These are phyloP conservation scores for Fraxinus greggii DNA, from an alignment of 305 asterid genomes.

Conservation along the genomic window DNA sequence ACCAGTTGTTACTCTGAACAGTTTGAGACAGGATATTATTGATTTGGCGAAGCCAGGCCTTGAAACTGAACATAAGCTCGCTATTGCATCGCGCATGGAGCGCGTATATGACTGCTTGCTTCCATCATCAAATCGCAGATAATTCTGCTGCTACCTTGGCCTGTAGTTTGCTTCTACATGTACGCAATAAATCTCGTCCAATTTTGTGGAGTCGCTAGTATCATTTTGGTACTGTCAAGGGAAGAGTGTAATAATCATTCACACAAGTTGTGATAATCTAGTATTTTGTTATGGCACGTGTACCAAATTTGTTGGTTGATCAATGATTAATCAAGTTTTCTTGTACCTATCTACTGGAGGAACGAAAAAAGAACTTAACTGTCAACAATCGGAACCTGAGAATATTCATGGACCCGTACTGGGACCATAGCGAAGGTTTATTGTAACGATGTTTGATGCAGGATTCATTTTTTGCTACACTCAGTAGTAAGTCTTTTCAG, in stretches of 20 bases:
- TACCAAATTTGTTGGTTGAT: neutral
- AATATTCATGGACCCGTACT: neutral
- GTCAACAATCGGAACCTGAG: too few species aligned
- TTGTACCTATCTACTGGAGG: neutral
- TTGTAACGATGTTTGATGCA: neutral
- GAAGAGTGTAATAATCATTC: neutral
- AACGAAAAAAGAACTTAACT: neutral
- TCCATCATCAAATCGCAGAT: conserved; percentile 57
- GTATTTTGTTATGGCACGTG: neutral
- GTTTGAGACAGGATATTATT: conserved; percentile 78
- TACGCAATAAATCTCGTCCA: neutral
- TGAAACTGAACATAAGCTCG: conserved; percentile 50
- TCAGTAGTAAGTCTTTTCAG: neutral
- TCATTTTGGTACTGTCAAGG: neutral
- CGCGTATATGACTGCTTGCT: conserved; percentile 84
- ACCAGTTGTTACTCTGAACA: conserved; percentile 28
- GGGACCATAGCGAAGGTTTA: neutral
- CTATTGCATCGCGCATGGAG: conserved; percentile 63
- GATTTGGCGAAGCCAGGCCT: conserved; percentile 84
- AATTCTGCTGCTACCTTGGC: conserved; percentile 2
- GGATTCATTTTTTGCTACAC: neutral
- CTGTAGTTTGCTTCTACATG: neutral
- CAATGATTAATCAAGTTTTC: neutral
- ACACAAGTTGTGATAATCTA: neutral
- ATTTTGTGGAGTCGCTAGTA: conserved; percentile 17